These are phyloP conservation scores for Fimicolochytrium jonesii DNA, from an alignment of 192 early-diverging fungal genomes.

Conservation along the genomic window DNA sequence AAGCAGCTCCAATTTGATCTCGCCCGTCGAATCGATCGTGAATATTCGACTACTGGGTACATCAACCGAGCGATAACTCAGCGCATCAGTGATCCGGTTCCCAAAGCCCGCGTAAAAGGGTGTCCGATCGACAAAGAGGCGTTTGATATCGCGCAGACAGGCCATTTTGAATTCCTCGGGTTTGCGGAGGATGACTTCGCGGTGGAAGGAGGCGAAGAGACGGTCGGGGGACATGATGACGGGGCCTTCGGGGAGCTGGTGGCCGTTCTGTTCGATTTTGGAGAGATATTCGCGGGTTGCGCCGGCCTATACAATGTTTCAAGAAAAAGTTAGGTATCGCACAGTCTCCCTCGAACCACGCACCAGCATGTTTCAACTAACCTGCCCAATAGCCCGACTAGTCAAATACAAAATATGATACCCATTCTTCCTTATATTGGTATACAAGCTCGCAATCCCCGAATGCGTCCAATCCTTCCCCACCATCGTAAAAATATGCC, in stretches of 20 bases:
- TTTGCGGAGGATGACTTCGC: slow-evolving; percentile 90
- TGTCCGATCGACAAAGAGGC: slow-evolving; percentile 72
- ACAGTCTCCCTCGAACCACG: no score
- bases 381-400: slow-evolving; percentile 91
- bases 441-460: slow-evolving; percentile 94
- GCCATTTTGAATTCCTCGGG: slow-evolving; percentile 98
- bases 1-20: slow-evolving; percentile 86
- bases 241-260: slow-evolving; percentile 88
- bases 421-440: slow-evolving; percentile 88
- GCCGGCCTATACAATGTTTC: slow-evolving; percentile 50
- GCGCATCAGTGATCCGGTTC: slow-evolving; percentile 94
- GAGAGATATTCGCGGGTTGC: slow-evolving; percentile 88
- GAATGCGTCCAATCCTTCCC: slow-evolving; percentile 97
- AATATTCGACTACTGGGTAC: slow-evolving; percentile 92
- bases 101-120: slow-evolving; percentile 98
- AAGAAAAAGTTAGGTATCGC: neutral
- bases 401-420: slow-evolving; percentile 96
- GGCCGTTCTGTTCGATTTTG: slow-evolving; percentile 83
- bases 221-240: slow-evolving; percentile 95
- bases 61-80: slow-evolving; percentile 91
- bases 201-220: slow-evolving; percentile 84
- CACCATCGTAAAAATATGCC: slow-evolving; percentile 95
- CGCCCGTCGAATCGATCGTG: slow-evolving; percentile 89
- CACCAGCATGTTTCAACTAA: no score
- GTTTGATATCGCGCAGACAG: slow-evolving; percentile 85